Evolutionary conservation across 2,329 filamentous ascomycete genomes (phyloP).

Genomic region (Pseudogymnoascus destructans): DNA sequence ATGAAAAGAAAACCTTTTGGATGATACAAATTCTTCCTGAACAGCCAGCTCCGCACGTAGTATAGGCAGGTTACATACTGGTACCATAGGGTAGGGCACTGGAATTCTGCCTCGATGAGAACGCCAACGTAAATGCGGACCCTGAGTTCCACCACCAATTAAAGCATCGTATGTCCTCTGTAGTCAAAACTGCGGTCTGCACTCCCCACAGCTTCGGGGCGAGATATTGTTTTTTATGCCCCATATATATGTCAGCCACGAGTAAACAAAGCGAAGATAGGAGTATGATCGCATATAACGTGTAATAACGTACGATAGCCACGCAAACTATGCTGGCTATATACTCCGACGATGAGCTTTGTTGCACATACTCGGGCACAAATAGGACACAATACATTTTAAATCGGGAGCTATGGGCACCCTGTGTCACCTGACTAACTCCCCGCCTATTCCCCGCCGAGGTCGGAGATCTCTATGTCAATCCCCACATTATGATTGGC

Average conservation of each 20-base stretch:
- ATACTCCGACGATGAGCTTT: background rate
- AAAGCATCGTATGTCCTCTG: background rate
- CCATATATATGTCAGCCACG: background rate
- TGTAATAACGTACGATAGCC: background rate
- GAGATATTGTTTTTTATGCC: background rate
- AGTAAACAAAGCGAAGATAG: background rate
- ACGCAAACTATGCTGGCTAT: background rate
- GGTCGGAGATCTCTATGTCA: constrained; percentile 4
- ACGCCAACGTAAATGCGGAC: background rate
- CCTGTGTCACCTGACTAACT: background rate
- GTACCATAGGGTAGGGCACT: background rate
- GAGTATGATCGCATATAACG: background rate
- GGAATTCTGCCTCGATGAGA: background rate
- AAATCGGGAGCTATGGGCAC: background rate
- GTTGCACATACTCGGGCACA: background rate
- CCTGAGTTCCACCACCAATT: constrained; percentile 7
- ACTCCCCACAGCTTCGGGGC: constrained; percentile 1
- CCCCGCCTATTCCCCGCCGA: constrained; percentile 5
- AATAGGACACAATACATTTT: constrained; percentile 2
- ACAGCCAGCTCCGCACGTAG: background rate
- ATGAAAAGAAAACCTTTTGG: background rate
- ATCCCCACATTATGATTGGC: background rate
- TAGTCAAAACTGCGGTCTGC: background rate
- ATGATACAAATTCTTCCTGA: background rate
- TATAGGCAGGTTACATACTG: background rate